phyloP scores from a whole-genome alignment of 495 filamentous ascomycete genomes.

The Penicillium diatomitis region DNA sequence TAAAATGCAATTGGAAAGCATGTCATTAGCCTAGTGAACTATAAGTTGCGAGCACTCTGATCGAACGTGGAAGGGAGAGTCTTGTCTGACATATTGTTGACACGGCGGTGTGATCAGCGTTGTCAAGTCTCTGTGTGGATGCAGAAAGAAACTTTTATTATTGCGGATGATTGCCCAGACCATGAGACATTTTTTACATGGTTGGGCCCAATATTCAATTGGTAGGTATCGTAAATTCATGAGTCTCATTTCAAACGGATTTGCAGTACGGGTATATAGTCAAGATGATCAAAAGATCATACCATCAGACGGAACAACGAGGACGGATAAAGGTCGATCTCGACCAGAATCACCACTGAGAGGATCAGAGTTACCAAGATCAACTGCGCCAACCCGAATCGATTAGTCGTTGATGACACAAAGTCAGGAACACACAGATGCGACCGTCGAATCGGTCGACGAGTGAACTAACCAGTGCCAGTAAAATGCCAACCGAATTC shows the following conservation, averaged over 20 bases:
- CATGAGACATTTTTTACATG: no score
- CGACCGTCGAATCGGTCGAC: not conserved
- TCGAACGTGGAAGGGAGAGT: no score
- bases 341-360: constrained; percentile 21
- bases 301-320: constrained; percentile 6
- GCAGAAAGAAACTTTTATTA: no score
- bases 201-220: no score
- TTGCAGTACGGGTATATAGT: not conserved
- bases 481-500: constrained; percentile 39
- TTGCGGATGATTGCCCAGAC: no score
- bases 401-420: not conserved
- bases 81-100: no score
- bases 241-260: not conserved
- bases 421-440: not conserved
- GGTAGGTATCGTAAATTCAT: not conserved
- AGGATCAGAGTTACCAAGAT: constrained; percentile 20
- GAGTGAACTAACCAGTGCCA: constrained; percentile 39
- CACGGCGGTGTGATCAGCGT: no score
- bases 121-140: no score
- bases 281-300: not conserved
- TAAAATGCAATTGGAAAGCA: no score
- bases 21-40: no score
- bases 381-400: constrained; percentile 7
- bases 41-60: no score
- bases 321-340: constrained; percentile 7